Evolutionary conservation across 108 stramenopile genomes (phyloP).

Genomic region (Nitzschia inconspicua): DNA sequence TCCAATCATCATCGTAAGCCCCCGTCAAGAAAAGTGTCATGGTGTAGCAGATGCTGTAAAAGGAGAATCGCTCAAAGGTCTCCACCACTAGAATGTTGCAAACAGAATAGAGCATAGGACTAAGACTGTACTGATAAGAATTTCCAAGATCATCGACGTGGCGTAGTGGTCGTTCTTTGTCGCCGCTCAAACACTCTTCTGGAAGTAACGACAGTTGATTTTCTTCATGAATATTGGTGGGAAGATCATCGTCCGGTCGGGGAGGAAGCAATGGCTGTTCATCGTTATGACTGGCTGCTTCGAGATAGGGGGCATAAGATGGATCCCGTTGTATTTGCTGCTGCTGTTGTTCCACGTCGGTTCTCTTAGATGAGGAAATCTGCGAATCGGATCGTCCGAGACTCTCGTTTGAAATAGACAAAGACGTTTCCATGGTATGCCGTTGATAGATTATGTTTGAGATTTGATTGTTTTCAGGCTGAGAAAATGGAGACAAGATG

Average conservation of each 20-base stretch:
- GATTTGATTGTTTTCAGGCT: too few relatives aligned
- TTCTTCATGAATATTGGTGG: constrained; percentile 10
- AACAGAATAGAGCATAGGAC: constrained; percentile 57
- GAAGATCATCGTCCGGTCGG: constrained; percentile 31
- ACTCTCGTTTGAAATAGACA: too few relatives aligned
- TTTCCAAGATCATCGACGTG: constrained; percentile 46
- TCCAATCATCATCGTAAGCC: constrained; percentile 68
- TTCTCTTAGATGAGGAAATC: too few relatives aligned
- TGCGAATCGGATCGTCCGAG: too few relatives aligned
- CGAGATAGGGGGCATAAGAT: too few relatives aligned
- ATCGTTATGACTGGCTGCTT: too few relatives aligned
- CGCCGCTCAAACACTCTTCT: constrained; percentile 25
- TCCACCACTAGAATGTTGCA: constrained; percentile 62
- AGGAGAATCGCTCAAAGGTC: constrained; percentile 66
- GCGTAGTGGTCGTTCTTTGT: constrained; percentile 33
- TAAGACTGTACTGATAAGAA: constrained; percentile 39
- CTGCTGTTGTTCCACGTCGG: too few relatives aligned
- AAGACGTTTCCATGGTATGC: too few relatives aligned
- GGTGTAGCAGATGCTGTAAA: constrained; percentile 74
- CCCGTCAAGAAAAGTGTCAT: constrained; percentile 69
- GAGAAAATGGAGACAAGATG: too few relatives aligned
- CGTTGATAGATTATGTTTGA: too few relatives aligned
- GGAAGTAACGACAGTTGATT: constrained; percentile 20
- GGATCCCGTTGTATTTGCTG: too few relatives aligned
- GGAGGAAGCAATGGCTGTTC: too few relatives aligned